Conservation (phyloP, 331 rosid genomes). For the Acacia concinna region DNA sequence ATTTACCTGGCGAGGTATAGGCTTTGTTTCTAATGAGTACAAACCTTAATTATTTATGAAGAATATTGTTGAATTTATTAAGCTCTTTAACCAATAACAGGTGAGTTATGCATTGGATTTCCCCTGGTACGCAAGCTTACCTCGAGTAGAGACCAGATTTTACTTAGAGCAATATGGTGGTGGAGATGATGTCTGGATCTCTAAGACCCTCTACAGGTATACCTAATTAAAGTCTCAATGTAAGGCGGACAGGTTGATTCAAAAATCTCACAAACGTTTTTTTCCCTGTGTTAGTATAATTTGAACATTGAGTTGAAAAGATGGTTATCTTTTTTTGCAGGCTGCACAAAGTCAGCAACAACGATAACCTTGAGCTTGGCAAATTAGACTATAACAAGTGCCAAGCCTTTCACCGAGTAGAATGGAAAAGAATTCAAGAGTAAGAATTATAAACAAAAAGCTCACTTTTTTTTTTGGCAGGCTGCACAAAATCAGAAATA, state of each 20-base stretch:
- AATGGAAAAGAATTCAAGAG: conserved; percentile 59
- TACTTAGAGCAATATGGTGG: background rate
- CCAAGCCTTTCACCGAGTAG: conserved; percentile 53
- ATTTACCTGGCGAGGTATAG: conserved; percentile 64
- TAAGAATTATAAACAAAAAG: conserved; percentile 5
- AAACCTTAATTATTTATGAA: background rate
- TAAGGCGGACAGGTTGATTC: background rate
- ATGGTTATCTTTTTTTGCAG: conserved; percentile 24
- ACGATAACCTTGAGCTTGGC: conserved; percentile 55
- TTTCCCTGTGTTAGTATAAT: background rate
- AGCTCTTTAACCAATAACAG: background rate
- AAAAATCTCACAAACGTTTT: background rate
- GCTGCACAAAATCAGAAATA: background rate
- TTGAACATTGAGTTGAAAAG: background rate
- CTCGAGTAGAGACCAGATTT: background rate
- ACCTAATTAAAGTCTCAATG: background rate
- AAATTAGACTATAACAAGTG: conserved; percentile 60
- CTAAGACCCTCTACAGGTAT: background rate
- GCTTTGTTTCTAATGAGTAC: background rate
- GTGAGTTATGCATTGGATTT: conserved; percentile 2
- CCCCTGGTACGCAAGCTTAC: background rate
- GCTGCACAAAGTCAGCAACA: conserved; percentile 56
- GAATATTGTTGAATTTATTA: background rate
- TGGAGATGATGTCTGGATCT: conserved; percentile 3
- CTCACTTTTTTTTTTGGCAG: background rate